Evolutionary conservation across 345 rosid species (phyloP).

Genomic region (Eucalyptus curtisii): DNA sequence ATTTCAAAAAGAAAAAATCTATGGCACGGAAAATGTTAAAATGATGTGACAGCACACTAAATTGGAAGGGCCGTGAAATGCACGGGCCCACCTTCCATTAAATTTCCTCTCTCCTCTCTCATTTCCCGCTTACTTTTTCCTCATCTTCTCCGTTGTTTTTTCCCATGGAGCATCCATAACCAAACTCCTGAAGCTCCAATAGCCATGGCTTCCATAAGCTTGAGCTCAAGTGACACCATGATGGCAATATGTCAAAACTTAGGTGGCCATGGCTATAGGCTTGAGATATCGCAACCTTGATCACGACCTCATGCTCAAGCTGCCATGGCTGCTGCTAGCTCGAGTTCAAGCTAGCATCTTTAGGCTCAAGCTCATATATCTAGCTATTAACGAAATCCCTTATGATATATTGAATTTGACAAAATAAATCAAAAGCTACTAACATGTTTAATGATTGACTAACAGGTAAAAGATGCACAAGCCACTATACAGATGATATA

Average conservation of each 20-base stretch:
- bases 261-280: background rate
- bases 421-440: too few species aligned
- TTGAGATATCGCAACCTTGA: rapidly evolving
- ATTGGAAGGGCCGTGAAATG: too few species aligned
- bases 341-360: background rate
- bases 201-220: background rate
- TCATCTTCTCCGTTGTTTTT: too few species aligned
- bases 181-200: background rate
- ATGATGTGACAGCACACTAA: too few species aligned
- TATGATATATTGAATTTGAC: too few species aligned
- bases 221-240: background rate
- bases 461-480: too few species aligned
- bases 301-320: background rate
- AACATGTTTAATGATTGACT: too few species aligned
- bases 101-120: too few species aligned
- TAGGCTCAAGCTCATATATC: background rate
- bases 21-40: background rate
- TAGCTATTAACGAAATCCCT: too few species aligned
- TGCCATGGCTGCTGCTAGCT: background rate
- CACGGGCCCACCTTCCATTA: too few species aligned
- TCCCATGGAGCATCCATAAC: background rate
- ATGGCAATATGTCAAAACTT: background rate
- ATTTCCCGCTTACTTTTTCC: background rate
- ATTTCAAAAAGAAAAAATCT: background rate
- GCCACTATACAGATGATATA: rapidly evolving